phyloP scores from a whole-genome alignment of 2,329 filamentous ascomycete species.

The Colletotrichum sublineola region DNA sequence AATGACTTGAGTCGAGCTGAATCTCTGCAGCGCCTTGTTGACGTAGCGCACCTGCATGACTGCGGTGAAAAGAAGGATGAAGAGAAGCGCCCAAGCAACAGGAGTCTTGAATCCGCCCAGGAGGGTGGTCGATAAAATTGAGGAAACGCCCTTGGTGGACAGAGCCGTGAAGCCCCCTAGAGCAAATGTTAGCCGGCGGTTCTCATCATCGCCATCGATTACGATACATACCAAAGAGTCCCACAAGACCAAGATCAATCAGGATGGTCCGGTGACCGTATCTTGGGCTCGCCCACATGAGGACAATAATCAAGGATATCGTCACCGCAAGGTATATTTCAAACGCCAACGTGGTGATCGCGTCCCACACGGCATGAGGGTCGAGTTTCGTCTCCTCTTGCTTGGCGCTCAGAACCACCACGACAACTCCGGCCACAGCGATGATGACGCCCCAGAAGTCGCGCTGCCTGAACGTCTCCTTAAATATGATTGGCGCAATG shows the following conservation, averaged over 20 bases:
- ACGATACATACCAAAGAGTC: constrained; percentile 80
- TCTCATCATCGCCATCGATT: constrained; percentile 5
- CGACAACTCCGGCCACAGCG: constrained; percentile 88
- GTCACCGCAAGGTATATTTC: constrained; percentile 90
- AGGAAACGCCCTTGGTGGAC: constrained; percentile 96
- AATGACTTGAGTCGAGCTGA: constrained; percentile 98
- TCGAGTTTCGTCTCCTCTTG: constrained; percentile 91
- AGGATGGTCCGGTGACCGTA: constrained; percentile 91
- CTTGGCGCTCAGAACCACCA: constrained; percentile 91
- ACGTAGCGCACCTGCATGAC: constrained; percentile 98
- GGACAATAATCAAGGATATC: constrained; percentile 75
- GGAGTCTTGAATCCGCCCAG: constrained; percentile 92
- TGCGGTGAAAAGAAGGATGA: constrained; percentile 85
- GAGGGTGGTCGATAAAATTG: constrained; percentile 90
- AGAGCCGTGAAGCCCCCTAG: constrained; percentile 94
- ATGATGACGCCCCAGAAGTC: constrained; percentile 92
- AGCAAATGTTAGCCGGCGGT: constrained; percentile 17
- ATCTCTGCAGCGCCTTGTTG: constrained; percentile 88
- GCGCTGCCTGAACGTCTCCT: constrained; percentile 86
- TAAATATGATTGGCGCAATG: constrained; percentile 93
- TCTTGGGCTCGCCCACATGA: constrained; percentile 86
- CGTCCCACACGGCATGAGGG: constrained; percentile 88
- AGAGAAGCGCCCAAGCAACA: constrained; percentile 87
- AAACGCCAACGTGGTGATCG: constrained; percentile 90
- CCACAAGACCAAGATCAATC: constrained; percentile 93